Evolutionary conservation across 768 basidiomycete genomes (phyloP).

Genomic region (Lactarius akahatsu): DNA sequence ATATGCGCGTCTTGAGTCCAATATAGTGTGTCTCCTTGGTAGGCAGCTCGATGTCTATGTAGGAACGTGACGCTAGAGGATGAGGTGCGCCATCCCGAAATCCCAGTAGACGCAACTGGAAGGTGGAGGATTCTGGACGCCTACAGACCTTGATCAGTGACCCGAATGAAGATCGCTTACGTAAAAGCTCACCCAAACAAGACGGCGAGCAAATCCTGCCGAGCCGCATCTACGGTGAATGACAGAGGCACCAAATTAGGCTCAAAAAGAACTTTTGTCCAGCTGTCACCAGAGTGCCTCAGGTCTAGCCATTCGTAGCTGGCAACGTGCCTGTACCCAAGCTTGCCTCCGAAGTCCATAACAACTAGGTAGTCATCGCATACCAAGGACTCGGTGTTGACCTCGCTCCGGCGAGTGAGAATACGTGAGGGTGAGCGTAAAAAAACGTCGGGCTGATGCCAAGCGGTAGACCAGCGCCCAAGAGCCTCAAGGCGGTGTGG

Average conservation of each 20-base stretch:
- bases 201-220: constrained; percentile 2
- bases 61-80: not conserved
- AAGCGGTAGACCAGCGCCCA: constrained; percentile 4
- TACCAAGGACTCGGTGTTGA: not conserved
- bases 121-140: constrained; percentile 7
- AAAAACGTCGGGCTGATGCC: not conserved
- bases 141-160: not conserved
- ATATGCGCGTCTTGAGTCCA: constrained; percentile 4
- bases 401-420: not conserved
- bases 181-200: constrained; percentile 5
- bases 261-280: constrained; percentile 7
- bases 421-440: not conserved
- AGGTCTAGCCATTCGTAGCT: constrained; percentile 12
- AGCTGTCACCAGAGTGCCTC: not conserved
- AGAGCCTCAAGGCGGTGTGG: not conserved
- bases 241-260: not conserved
- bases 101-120: constrained; percentile 9
- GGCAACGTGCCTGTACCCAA: not conserved
- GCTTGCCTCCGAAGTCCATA: not conserved
- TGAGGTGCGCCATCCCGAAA: constrained; percentile 11
- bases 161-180: not conserved
- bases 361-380: constrained; percentile 13
- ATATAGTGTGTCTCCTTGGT: not conserved
- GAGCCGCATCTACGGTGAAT: not conserved
- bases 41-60: constrained; percentile 5